Base-by-base conservation (phyloP, 768 basidiomycete species). In the Agaricus subrufescens region DNA sequence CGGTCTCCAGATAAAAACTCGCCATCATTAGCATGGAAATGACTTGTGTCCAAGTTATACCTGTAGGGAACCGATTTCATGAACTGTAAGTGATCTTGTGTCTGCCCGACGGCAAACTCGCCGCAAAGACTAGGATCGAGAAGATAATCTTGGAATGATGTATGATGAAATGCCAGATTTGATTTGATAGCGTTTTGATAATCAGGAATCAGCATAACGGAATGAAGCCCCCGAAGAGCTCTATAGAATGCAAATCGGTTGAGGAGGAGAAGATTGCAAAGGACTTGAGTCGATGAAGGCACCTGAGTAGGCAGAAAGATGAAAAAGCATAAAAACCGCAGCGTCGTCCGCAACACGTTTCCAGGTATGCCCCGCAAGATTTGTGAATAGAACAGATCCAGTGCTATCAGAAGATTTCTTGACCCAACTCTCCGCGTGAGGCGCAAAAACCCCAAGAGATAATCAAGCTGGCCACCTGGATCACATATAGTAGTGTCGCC, bases 71-170 rank as follows among this genome's bases (percentile, higher is more conserved):
- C 12, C 2, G 43, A 44, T 10, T 52, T 52, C 3, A 43, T 30
- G 27, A 52, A 19, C n/a, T 44, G 42, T 6, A 34, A 8, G 8
- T 3, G 10, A 14, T 42, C 52, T 31, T 45, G 8, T 11, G 29
- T 1, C 15, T 30, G 15, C 3, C 40, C 40, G 11, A 48, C 12
- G 14, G 23, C 7, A 19, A 48, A 42, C 23, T 38, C n/a, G 3
- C 54, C 47, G 5, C 46, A 49, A 15, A 38, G 53, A 14, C 4
- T 54, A 15, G 44, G 14, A 25, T 39, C 46, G 11, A 27, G 27
- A 9, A 54, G 53, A 14, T 14, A 54, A 26, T 47, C 53, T 30
- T 54, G n/a, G 44, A 54, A 54, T 12, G 53, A 54, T 1, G 45
- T 30, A 26, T 54, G 53, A 54, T 54, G 31, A 25, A 54, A 46